phyloP scores from a whole-genome alignment of 2,329 filamentous ascomycete species.

The Metarhizium robertsii region DNA sequence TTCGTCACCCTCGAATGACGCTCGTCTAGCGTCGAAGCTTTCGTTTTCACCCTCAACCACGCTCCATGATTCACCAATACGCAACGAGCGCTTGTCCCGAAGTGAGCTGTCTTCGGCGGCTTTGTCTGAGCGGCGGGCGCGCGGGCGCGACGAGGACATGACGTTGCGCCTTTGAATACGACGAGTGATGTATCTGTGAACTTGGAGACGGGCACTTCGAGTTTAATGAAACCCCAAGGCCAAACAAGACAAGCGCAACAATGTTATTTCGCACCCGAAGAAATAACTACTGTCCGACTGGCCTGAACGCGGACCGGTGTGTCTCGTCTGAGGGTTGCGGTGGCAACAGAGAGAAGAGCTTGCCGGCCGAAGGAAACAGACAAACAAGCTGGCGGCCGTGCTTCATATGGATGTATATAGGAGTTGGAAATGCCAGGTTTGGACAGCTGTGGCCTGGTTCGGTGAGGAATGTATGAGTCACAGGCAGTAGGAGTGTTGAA shows the following conservation, averaged over 20 bases:
- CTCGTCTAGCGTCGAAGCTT: conserved; percentile 48
- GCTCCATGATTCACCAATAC: conserved; percentile 49
- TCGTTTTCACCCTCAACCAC: conserved; percentile 53
- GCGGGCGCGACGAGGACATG: conserved; percentile 3
- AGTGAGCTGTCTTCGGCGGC: not conserved
- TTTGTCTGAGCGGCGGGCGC: not conserved
- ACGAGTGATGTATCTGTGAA: not conserved
- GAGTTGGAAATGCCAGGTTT: not conserved
- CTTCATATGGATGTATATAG: not conserved
- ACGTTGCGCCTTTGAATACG: not conserved
- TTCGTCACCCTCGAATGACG: conserved; percentile 30
- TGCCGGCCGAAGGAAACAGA: not conserved
- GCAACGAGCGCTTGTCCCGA: conserved; percentile 19
- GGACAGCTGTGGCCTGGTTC: not conserved
- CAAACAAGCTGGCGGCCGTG: not conserved
- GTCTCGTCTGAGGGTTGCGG: not conserved
- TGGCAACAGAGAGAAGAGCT: not conserved
- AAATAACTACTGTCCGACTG: not conserved
- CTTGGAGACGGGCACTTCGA: not conserved
- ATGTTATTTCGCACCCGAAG: not conserved
- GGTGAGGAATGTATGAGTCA: not conserved
- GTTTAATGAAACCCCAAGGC: not conserved
- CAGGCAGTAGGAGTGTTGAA: not conserved
- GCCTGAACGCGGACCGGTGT: not conserved
- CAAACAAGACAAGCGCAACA: not conserved